Evolutionary conservation across 768 basidiomycete genomes (phyloP), one percentile per base, ranked within the genome.

Genomic region (Phylloporus scabripes): DNA sequence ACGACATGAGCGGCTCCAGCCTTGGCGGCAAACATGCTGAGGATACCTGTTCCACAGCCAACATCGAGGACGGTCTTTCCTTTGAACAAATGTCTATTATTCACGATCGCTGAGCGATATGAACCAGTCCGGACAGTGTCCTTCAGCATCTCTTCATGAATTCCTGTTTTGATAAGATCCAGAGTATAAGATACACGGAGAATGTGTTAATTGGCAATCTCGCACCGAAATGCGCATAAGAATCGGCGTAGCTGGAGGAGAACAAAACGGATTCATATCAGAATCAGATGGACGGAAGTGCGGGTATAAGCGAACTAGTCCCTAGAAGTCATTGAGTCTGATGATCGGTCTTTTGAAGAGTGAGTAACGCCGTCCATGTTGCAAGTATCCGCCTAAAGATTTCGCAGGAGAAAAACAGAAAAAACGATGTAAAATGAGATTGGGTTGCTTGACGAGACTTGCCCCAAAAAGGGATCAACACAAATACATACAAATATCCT

Each of bases 61-160:
- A 99, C 96, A 67, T 99, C 96, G 45, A 99, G 78, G 3, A 99
- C 96, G 31, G 85, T 88, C 75, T 97, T 99, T 65, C 81, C 94
- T 71, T 92, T 87, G 83, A 99, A 99, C 39, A 99, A 73, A 69
- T 97, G 93, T 9, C 79, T 74, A 70, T 97, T 98, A 75, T 94
- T 86, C 67, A 93, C 71, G 76, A 99, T 98, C 53, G 94, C 92
- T 51, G 83, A 78, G 56, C 91, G 86, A 79, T 99, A 99, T 37
- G 93, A 91, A 29, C 92, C 83, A 39, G 96, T 99, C 53, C 96
- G 86, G 57, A 99, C 92, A 33, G 75, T 72, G 71, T 99, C 96
- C 72, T 99, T 99, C 69, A 99, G 72, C 96, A 99, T 99, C 74
- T 99, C 96, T 72, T 98, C 94, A 67, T 97, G 94, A 60, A 97